Conservation (phyloP, 1,284 basidiomycete species). For the Cryptococcus maquisensis region DNA sequence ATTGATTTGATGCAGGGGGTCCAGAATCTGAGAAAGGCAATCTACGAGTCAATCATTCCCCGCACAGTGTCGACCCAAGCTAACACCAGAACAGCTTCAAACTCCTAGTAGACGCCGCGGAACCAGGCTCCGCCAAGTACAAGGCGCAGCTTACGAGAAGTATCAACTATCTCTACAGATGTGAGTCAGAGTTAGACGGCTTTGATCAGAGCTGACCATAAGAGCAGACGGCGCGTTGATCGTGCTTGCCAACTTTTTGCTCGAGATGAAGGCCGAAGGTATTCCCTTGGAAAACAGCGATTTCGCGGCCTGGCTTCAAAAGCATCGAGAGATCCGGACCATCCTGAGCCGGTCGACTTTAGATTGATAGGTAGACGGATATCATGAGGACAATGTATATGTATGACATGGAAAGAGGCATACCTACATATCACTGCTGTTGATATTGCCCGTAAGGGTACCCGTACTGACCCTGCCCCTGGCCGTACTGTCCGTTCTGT, state of each 20-base stretch:
- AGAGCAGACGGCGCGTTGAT: constrained; percentile 86
- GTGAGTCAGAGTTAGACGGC: constrained; percentile 15
- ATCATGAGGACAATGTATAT: neutral
- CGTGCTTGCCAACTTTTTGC: constrained; percentile 90
- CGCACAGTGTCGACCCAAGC: neutral
- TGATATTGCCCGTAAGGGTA: neutral
- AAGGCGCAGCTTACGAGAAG: constrained; percentile 67
- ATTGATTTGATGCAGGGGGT: constrained; percentile 87
- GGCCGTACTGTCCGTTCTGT: neutral
- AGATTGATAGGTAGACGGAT: constrained; percentile 52
- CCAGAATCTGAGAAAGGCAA: constrained; percentile 85
- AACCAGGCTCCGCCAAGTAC: constrained; percentile 71
- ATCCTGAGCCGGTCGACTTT: constrained; percentile 68
- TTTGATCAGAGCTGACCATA: neutral
- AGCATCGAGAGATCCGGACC: constrained; percentile 77
- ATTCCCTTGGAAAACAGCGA: constrained; percentile 47
- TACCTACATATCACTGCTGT: neutral
- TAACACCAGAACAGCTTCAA: constrained; percentile 64
- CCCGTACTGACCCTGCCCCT: constrained; percentile 1
- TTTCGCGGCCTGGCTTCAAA: constrained; percentile 78
- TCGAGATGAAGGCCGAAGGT: constrained; percentile 61
- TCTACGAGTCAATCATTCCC: constrained; percentile 68
- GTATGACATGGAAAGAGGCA: neutral
- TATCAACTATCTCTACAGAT: constrained; percentile 73
- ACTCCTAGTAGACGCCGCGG: constrained; percentile 76